Base-by-base conservation (phyloP, 2,329 filamentous ascomycete genomes). In the Penicillium hordei region DNA sequence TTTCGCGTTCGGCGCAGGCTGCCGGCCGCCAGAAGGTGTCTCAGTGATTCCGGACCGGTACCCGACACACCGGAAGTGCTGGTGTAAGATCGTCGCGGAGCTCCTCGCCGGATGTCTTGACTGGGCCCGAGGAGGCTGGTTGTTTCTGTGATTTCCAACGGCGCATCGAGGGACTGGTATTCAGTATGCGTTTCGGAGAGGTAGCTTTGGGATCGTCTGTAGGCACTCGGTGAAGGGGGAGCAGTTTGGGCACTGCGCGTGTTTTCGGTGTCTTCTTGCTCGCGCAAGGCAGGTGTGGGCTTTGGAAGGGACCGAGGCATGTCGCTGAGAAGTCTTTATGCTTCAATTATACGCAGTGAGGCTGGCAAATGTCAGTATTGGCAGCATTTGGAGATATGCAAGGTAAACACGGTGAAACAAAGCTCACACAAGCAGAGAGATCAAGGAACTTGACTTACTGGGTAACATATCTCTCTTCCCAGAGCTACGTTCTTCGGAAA, bases 1-100 rank as follows among this genome's bases (percentile, higher is more conserved):
- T 81, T 75, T 27, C 72, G 72, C 21, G 76, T 72, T 21, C 72
- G 73, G 34, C 75, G 75, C 23, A 76, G 51, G 44, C 72, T 77
- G 2, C 73, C 72, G 2, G 70, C 65, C 5, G 69, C 61, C 43
- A 74, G 68, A 31, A 70, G 66, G 46, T 75, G 71, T 48, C 75
- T 67, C 38, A 75, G 69, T 12, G 69, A 69, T 6, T 76, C 73
- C 8, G 70, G 66, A 1, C 72, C 70, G 1, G 71, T 69, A 23
- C 72, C 69, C 0, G 73, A 71, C n/a, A 67, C 59, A 3, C 64
- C 62, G 3, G 75, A 73, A 21, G 71, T 66, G 38, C 71, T 74
- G 34, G 72, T 75, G 48, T 77, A 76, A 10, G 75, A 73, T 4
- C 74, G 70, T 25, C 66, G 65, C 5, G 68, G 70, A 31, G 56